phyloP scores from a whole-genome alignment of 768 basidiomycete species.

The Rhodotorula graminis region DNA sequence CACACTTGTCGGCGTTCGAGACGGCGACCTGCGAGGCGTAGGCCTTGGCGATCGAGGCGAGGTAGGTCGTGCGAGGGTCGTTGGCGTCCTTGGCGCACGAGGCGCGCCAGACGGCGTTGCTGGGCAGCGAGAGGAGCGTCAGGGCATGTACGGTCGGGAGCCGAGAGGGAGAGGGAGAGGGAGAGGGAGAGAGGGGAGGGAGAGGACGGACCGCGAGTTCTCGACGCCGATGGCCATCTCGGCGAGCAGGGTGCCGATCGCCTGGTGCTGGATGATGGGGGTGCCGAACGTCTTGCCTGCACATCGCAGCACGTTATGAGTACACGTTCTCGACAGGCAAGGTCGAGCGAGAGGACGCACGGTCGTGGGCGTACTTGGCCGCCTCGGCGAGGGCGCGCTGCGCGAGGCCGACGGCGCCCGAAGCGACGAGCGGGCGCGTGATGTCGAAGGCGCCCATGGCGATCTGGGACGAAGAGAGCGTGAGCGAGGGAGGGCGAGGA shows the following conservation, averaged over 20 bases:
- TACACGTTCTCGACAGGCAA: too few relatives aligned
- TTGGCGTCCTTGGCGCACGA: conserved; percentile 48
- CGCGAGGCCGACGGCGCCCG: conserved; percentile 48
- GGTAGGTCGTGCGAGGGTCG: conserved; percentile 47
- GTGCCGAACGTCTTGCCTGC: conserved; percentile 48
- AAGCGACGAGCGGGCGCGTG: conserved; percentile 49
- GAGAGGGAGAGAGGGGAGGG: not conserved
- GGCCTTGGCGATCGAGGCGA: conserved; percentile 50
- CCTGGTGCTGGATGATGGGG: conserved; percentile 49
- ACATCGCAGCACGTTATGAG: accelerated
- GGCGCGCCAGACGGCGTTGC: conserved; percentile 44
- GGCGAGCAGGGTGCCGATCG: conserved; percentile 49
- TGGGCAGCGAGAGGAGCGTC: not conserved
- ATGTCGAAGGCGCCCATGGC: conserved; percentile 50
- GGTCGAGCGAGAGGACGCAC: conserved; percentile 39
- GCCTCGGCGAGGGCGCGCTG: conserved; percentile 50
- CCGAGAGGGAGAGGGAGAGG: not conserved
- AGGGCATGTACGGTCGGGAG: too few relatives aligned
- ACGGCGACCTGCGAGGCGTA: conserved; percentile 47
- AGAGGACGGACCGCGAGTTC: conserved; percentile 5
- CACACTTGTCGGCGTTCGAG: conserved; percentile 48
- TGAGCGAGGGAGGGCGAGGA: too few relatives aligned
- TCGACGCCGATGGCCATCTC: conserved; percentile 49
- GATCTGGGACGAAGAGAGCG: conserved; percentile 39
- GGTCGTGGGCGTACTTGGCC: conserved; percentile 48